Evolutionary conservation across 2,329 filamentous ascomycete species (phyloP).

Genomic region (Scedosporium aurantiacum): DNA sequence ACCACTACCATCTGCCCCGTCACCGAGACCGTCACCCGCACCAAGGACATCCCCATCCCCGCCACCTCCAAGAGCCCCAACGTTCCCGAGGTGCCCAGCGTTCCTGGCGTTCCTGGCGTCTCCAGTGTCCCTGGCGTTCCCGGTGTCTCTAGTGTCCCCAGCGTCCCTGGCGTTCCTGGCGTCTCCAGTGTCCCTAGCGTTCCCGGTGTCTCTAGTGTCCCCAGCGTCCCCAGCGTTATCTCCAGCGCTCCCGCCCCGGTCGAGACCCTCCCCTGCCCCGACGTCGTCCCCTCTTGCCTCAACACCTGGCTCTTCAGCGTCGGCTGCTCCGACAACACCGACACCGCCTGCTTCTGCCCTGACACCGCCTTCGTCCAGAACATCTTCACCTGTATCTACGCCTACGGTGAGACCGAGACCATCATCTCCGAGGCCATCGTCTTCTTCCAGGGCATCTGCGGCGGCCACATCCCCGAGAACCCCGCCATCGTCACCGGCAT

Average conservation of each 20-base stretch:
- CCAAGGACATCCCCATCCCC: constrained; percentile 16
- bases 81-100: constrained; percentile 16
- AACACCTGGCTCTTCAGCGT: constrained; percentile 76
- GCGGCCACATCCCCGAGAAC: constrained; percentile 60
- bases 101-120: too few species aligned
- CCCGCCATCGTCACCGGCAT: constrained; percentile 75
- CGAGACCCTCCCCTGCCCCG: constrained; percentile 47
- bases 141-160: too few species aligned
- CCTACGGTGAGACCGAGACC: constrained; percentile 57
- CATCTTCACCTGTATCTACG: constrained; percentile 70
- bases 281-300: constrained; percentile 74
- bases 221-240: too few species aligned
- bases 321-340: constrained; percentile 73
- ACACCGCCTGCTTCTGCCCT: constrained; percentile 79
- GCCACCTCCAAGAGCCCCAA: constrained; percentile 14
- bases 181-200: too few species aligned
- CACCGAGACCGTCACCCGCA: constrained; percentile 39
- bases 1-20: constrained; percentile 53
- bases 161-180: too few species aligned
- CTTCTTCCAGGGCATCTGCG: constrained; percentile 90
- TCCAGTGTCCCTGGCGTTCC: too few species aligned
- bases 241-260: constrained; percentile 21
- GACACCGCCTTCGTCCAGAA: constrained; percentile 62
- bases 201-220: constrained; percentile 14
- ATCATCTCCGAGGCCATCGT: constrained; percentile 61